Conservation (phyloP, 1,139 yeast genomes). For the Geotrichum europaeum region DNA sequence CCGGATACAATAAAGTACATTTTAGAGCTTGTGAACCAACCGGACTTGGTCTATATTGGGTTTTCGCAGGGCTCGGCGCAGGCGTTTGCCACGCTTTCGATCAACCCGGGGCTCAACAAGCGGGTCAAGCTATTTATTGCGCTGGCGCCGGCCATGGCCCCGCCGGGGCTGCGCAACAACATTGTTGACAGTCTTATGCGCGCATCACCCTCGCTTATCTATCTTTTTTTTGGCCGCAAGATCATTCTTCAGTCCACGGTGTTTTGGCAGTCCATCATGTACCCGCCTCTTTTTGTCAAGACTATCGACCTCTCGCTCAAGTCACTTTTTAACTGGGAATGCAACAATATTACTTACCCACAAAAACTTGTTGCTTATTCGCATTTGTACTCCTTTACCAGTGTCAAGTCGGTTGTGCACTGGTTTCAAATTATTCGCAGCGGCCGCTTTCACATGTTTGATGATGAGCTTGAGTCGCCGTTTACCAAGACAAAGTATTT, state of each 20-base stretch:
- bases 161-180: slow-evolving; percentile 72
- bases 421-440: slow-evolving; percentile 91
- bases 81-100: slow-evolving; percentile 71
- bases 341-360: slow-evolving; percentile 57
- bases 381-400: slow-evolving; percentile 83
- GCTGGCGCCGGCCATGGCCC: slow-evolving; percentile 91
- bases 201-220: slow-evolving; percentile 72
- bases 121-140: slow-evolving; percentile 72
- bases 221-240: slow-evolving; percentile 64
- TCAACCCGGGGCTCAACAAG: slow-evolving; percentile 61
- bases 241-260: slow-evolving; percentile 69
- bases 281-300: slow-evolving; percentile 73
- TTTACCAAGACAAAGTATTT: slow-evolving; percentile 37
- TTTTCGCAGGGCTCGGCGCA: slow-evolving; percentile 93
- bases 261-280: slow-evolving; percentile 77
- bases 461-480: slow-evolving; percentile 43
- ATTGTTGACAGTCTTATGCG: slow-evolving; percentile 71
- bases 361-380: slow-evolving; percentile 76
- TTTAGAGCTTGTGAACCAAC: slow-evolving; percentile 40
- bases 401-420: slow-evolving; percentile 88
- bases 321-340: slow-evolving; percentile 71
- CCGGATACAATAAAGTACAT: slow-evolving; percentile 70
- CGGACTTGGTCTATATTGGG: slow-evolving; percentile 62
- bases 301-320: slow-evolving; percentile 65
- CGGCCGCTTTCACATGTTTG: slow-evolving; percentile 83